Evolutionary conservation across 129 eudicot genomes (phyloP).

Genomic region (Flaveria robusta): DNA sequence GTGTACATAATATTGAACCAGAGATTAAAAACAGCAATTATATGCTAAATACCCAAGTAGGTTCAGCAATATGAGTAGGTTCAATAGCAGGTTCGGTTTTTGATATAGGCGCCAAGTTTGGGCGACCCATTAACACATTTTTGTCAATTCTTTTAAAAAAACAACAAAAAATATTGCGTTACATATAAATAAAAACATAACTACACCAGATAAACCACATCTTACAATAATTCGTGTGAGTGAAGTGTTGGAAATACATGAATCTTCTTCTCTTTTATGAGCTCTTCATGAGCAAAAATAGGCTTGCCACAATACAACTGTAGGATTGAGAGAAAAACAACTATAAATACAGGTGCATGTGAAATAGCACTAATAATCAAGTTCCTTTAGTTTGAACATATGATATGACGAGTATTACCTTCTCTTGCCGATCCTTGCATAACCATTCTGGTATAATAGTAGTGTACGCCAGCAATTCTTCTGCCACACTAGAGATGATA

Average conservation of each 20-base stretch:
- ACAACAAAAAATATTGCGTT: background rate
- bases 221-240: slow-evolving; percentile 73
- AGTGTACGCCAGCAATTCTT: slow-evolving; percentile 65
- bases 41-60: background rate
- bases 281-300: slow-evolving; percentile 65
- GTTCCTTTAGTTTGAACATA: slow-evolving; percentile 2
- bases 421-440: slow-evolving; percentile 66
- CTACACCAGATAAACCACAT: slow-evolving; percentile 11
- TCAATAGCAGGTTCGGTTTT: background rate
- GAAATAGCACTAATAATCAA: background rate
- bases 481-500: slow-evolving; percentile 79
- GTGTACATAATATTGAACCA: slow-evolving; percentile 14
- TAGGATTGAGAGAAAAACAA: background rate
- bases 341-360: background rate
- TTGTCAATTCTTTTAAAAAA: no score
- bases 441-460: slow-evolving; percentile 88
- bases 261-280: slow-evolving; percentile 69
- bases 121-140: background rate
- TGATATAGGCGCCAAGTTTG: background rate
- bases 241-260: slow-evolving; percentile 59
- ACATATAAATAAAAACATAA: background rate
- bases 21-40: background rate
- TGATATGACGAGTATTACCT: slow-evolving; percentile 40
- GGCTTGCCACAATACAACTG: slow-evolving; percentile 80
- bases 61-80: background rate